Conservation (phyloP, 1,139 yeast genomes). For the Suhomyces wounanorum region DNA sequence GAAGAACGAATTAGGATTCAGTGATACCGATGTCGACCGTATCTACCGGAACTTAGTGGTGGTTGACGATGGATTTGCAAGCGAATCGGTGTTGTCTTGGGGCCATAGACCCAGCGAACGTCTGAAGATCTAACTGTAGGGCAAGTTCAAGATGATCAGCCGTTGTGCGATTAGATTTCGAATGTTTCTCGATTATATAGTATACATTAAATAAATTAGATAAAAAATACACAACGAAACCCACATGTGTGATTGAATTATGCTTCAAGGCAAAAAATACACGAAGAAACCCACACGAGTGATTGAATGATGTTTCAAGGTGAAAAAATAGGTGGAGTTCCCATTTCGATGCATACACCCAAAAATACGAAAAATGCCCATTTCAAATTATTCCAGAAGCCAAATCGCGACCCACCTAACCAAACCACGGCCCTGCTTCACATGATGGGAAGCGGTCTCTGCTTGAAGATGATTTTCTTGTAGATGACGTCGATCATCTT, state of each 20-base stretch:
- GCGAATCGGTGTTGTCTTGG: conserved; percentile 26
- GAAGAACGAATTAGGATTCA: conserved; percentile 46
- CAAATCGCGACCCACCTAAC: no score
- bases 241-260: no score
- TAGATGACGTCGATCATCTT: conserved; percentile 59
- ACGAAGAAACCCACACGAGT: no score
- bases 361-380: no score
- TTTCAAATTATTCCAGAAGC: no score
- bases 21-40: conserved; percentile 47
- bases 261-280: no score
- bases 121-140: conserved; percentile 17
- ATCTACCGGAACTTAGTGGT: conserved; percentile 50
- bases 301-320: no score
- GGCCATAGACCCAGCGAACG: conserved; percentile 25
- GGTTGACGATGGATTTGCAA: conserved; percentile 25
- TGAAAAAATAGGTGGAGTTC: no score
- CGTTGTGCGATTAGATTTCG: not conserved
- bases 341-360: no score
- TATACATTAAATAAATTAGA: not conserved
- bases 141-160: not conserved
- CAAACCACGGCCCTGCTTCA: no score
- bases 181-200: not conserved
- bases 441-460: conserved; percentile 77
- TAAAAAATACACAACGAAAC: no score
- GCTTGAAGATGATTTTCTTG: conserved; percentile 59